phyloP scores from a whole-genome alignment of 2,329 filamentous ascomycete genomes.

The Colletotrichum eremochloae region DNA sequence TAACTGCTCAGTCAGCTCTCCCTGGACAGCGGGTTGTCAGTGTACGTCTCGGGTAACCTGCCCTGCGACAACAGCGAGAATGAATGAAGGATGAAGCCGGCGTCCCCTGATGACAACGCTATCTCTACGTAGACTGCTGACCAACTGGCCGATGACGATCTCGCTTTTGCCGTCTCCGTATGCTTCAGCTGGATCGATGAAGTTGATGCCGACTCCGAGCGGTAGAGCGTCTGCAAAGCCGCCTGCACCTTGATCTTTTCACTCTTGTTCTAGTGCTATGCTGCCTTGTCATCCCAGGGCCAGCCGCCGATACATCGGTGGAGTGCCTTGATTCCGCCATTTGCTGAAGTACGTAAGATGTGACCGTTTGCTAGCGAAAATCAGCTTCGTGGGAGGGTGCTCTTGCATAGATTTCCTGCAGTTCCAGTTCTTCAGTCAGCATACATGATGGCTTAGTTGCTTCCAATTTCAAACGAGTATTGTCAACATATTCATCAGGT shows the following conservation, averaged over 20 bases:
- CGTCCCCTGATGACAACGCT: neutral
- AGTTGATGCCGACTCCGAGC: conserved; percentile 8
- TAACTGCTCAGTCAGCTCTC: conserved; percentile 13
- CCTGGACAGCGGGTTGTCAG: neutral
- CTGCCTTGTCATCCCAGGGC: neutral
- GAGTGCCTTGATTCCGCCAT: neutral
- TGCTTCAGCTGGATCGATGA: conserved; percentile 5
- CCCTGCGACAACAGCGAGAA: neutral
- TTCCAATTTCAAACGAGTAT: neutral
- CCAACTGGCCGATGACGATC: neutral
- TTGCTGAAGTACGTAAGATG: neutral
- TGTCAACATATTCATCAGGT: neutral
- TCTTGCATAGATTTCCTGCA: neutral
- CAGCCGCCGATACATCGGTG: conserved; percentile 14
- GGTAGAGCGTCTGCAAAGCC: neutral
- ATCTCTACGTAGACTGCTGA: neutral
- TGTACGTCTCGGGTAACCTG: neutral
- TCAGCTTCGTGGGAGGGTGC: conserved; percentile 1
- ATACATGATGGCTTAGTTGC: neutral
- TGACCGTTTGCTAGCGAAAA: neutral
- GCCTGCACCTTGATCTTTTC: conserved; percentile 14
- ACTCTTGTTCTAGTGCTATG: conserved; percentile 7
- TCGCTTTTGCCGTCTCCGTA: conserved; percentile 16
- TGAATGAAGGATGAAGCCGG: neutral
- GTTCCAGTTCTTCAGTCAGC: too few species aligned